These are phyloP conservation scores for Oryza brachyantha DNA, from an alignment of 176 grass and related monocot species.

Conservation along the genomic window DNA sequence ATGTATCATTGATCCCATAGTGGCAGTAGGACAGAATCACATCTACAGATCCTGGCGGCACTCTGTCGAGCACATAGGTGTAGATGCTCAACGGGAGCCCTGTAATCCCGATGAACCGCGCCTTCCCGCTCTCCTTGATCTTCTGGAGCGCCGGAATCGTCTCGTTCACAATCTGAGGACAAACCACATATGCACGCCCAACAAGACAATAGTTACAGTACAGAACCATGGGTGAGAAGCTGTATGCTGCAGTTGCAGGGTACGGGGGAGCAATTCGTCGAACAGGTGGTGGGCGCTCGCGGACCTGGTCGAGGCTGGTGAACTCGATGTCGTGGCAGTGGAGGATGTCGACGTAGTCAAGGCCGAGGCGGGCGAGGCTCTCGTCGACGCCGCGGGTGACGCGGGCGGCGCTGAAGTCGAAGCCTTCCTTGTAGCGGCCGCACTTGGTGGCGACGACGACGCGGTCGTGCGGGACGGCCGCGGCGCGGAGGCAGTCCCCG, in stretches of 20 bases:
- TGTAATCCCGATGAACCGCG: conserved; percentile 79
- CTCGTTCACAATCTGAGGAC: conserved; percentile 78
- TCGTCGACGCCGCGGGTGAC: too few relatives aligned
- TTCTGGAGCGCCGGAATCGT: conserved; percentile 77
- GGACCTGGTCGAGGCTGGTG: too few relatives aligned
- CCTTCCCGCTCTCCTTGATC: conserved; percentile 79
- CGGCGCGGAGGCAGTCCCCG: conserved; percentile 68
- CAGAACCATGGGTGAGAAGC: neutral
- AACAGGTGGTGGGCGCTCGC: too few relatives aligned
- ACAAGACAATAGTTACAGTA: neutral
- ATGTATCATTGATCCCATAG: conserved; percentile 70
- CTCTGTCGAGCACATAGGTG: conserved; percentile 63
- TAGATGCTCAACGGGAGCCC: conserved; percentile 69
- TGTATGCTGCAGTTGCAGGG: neutral
- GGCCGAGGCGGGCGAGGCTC: too few relatives aligned
- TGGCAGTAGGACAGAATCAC: conserved; percentile 93
- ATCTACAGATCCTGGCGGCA: conserved; percentile 60
- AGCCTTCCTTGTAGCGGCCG: too few relatives aligned
- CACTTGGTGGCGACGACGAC: neutral
- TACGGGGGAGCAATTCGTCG: too few relatives aligned
- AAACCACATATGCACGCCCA: too few relatives aligned
- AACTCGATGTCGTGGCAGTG: too few relatives aligned
- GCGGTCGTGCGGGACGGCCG: conserved; percentile 47
- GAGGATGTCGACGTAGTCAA: too few relatives aligned
- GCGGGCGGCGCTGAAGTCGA: too few relatives aligned